A percentile compares a stretch with the other conserved stretches of the same genome.
Conservation (phyloP, 768 basidiomycete species). For the Kwoniella sp. region DNA sequence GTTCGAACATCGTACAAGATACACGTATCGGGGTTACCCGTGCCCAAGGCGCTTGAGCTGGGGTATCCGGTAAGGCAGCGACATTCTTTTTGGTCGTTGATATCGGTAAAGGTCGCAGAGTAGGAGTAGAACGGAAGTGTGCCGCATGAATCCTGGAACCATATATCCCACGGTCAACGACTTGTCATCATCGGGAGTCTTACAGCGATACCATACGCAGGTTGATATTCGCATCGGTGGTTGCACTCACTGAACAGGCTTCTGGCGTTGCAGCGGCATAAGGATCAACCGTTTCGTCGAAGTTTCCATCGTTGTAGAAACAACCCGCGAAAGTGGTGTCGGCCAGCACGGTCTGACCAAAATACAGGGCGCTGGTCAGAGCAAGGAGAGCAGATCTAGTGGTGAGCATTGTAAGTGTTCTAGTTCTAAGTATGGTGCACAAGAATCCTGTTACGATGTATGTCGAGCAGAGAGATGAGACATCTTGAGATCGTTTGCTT, state of each 20-base stretch:
- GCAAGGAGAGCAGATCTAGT: background rate
- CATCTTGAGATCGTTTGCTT: too few species aligned
- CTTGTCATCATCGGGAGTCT: too few species aligned
- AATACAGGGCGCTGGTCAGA: background rate
- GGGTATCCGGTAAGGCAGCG: background rate
- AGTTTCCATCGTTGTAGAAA: background rate
- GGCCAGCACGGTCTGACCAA: slow-evolving; percentile 4
- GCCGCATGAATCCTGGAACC: background rate
- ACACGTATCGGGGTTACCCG: background rate
- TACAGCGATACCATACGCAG: too few species aligned
- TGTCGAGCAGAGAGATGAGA: too few species aligned
- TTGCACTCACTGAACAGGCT: slow-evolving; percentile 9
- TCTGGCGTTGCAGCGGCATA: background rate
- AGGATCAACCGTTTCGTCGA: background rate
- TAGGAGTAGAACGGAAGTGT: background rate
- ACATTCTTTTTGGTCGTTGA: background rate
- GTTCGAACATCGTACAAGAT: background rate
- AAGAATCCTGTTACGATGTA: too few species aligned
- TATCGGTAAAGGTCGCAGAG: background rate
- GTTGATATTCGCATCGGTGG: too few species aligned
- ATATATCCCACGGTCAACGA: background rate
- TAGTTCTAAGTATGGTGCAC: too few species aligned
- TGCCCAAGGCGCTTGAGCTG: background rate
- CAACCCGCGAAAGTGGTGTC: slow-evolving; percentile 13
- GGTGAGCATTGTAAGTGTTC: background rate